These are phyloP conservation scores for Aspergillus affinis DNA, from an alignment of 495 filamentous ascomycete species.

Conservation along the genomic window DNA sequence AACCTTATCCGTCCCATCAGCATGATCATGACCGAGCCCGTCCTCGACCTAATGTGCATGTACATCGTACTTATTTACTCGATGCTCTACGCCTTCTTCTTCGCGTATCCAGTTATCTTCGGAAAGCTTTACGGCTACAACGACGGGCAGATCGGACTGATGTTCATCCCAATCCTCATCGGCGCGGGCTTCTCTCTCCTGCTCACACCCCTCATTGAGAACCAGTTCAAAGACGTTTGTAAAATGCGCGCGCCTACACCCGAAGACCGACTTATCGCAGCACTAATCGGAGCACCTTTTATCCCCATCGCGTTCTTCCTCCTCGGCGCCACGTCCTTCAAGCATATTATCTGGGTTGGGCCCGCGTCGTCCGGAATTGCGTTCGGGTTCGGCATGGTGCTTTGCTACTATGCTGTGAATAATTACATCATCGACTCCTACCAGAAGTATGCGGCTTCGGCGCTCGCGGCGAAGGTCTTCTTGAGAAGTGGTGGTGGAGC, in stretches of 20 bases:
- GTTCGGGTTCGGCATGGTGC: conserved; percentile 68
- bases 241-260: conserved; percentile 24
- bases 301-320: conserved; percentile 50
- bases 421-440: conserved; percentile 74
- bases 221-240: conserved; percentile 30
- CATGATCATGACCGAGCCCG: conserved; percentile 48
- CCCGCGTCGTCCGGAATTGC: conserved; percentile 60
- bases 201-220: conserved; percentile 36
- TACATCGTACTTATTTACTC: conserved; percentile 71
- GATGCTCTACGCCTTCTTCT: conserved; percentile 73
- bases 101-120: conserved; percentile 66
- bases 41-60: conserved; percentile 58
- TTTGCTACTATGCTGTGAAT: conserved; percentile 66
- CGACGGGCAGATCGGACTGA: conserved; percentile 33
- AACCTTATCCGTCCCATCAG: conserved; percentile 40
- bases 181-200: conserved; percentile 58
- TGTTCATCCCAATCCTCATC: conserved; percentile 37
- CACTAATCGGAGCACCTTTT: conserved; percentile 34
- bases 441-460: conserved; percentile 36
- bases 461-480: conserved; percentile 37
- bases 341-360: conserved; percentile 62
- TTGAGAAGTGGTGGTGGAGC: conserved; percentile 35
- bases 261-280: conserved; percentile 39
- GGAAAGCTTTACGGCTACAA: conserved; percentile 49
- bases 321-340: conserved; percentile 61